These are phyloP conservation scores for Rubroshorea leprosula DNA, from an alignment of 345 rosid species.

Conservation along the genomic window DNA sequence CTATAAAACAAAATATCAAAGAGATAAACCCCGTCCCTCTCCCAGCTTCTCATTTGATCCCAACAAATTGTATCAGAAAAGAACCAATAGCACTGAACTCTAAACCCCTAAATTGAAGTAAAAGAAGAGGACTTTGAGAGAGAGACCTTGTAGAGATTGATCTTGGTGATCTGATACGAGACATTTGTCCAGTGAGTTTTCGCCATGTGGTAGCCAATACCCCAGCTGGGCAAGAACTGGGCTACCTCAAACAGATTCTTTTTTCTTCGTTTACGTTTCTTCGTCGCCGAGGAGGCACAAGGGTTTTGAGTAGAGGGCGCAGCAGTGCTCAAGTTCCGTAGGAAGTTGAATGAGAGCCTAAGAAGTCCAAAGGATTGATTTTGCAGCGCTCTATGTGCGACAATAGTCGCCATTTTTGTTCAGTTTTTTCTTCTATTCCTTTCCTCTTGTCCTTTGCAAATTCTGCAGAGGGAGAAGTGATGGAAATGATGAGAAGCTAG, in stretches of 20 bases:
- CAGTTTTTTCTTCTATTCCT: too few relatives aligned
- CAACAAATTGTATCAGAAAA: too few relatives aligned
- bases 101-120: neutral
- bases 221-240: slow-evolving; percentile 92
- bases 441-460: too few relatives aligned
- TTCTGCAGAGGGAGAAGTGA: too few relatives aligned
- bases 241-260: slow-evolving; percentile 85
- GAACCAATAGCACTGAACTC: too few relatives aligned
- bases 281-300: slow-evolving; percentile 24
- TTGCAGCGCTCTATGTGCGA: slow-evolving; percentile 30
- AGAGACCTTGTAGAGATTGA: too few relatives aligned
- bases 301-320: slow-evolving; percentile 24
- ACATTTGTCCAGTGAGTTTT: slow-evolving; percentile 84
- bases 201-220: slow-evolving; percentile 86
- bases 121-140: too few relatives aligned
- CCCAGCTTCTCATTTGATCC: neutral
- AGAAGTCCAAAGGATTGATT: slow-evolving; percentile 24
- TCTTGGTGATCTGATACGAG: slow-evolving; percentile 74
- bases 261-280: slow-evolving; percentile 52
- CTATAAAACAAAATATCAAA: neutral
- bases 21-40: neutral
- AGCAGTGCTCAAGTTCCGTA: slow-evolving; percentile 39
- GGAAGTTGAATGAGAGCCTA: slow-evolving; percentile 38
- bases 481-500: too few relatives aligned
- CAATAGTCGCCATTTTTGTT: slow-evolving; percentile 33